Evolutionary conservation across 768 basidiomycete species (phyloP).

Genomic region (Coprinopsis strossmayeri): DNA sequence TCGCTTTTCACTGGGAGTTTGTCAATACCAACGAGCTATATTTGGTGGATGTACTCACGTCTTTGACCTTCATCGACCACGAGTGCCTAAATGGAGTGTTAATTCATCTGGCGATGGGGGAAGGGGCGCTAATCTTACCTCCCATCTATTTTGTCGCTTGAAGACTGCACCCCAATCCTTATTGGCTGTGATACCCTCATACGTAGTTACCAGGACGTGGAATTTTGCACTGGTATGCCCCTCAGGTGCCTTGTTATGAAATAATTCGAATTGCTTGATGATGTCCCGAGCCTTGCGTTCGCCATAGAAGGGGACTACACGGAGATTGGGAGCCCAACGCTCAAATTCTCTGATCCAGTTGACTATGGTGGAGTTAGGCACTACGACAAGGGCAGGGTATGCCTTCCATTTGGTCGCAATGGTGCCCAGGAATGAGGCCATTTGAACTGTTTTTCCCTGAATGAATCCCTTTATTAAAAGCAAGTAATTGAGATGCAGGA

Average conservation of each 20-base stretch:
- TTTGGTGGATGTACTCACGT: conserved; percentile 41
- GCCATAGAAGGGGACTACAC: conserved; percentile 86
- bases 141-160: conserved; percentile 84
- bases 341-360: conserved; percentile 96
- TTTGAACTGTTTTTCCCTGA: conserved; percentile 90
- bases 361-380: conserved; percentile 93
- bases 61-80: conserved; percentile 93
- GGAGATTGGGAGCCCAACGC: conserved; percentile 66
- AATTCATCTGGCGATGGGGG: not conserved
- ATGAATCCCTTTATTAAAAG: not conserved
- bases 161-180: conserved; percentile 74
- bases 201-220: conserved; percentile 91
- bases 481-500: conserved; percentile 5
- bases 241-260: conserved; percentile 39
- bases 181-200: conserved; percentile 68
- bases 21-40: conserved; percentile 7
- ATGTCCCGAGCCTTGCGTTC: conserved; percentile 74
- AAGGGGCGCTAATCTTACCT: conserved; percentile 31
- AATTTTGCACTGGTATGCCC: conserved; percentile 56
- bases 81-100: conserved; percentile 37
- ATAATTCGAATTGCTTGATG: conserved; percentile 77
- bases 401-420: conserved; percentile 50
- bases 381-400: conserved; percentile 82
- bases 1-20: conserved; percentile 71
- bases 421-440: conserved; percentile 75